Percentiles rank a stretch among this genome's conserved stretches.
Conservation (phyloP, 2,329 filamentous ascomycete genomes). For the Fusarium napiforme region DNA sequence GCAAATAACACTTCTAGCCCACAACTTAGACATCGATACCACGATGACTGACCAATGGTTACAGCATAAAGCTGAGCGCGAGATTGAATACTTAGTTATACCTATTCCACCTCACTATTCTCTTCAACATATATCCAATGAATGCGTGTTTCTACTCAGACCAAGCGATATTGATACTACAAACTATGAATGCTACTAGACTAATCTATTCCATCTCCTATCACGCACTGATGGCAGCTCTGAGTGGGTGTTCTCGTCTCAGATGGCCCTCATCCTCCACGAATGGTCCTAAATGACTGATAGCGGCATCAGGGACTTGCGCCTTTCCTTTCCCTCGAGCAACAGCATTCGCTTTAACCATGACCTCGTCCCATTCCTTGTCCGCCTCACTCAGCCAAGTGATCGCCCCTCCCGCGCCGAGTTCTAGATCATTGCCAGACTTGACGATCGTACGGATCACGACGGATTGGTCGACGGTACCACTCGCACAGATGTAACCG, state of each 20-base stretch:
- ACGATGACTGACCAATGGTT: no score
- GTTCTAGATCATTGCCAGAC: background rate
- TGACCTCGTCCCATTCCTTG: background rate
- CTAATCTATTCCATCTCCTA: rapidly evolving
- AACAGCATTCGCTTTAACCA: background rate
- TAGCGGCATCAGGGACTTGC: background rate
- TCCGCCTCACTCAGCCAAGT: background rate
- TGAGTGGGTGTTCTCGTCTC: background rate
- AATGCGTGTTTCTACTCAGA: background rate
- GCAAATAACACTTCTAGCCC: no score
- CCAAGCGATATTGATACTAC: background rate
- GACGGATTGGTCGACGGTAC: background rate
- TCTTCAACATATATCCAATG: background rate
- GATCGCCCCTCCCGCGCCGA: background rate
- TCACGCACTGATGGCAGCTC: background rate
- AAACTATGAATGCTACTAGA: background rate
- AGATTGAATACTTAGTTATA: no score
- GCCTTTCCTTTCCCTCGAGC: background rate
- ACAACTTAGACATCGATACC: no score
- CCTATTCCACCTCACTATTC: rapidly evolving
- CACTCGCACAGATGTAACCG: background rate
- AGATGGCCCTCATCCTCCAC: background rate
- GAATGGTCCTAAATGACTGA: background rate
- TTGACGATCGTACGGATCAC: background rate
- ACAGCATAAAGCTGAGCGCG: no score